phyloP scores from a whole-genome alignment of 345 rosid species.

The Populus deltoides region DNA sequence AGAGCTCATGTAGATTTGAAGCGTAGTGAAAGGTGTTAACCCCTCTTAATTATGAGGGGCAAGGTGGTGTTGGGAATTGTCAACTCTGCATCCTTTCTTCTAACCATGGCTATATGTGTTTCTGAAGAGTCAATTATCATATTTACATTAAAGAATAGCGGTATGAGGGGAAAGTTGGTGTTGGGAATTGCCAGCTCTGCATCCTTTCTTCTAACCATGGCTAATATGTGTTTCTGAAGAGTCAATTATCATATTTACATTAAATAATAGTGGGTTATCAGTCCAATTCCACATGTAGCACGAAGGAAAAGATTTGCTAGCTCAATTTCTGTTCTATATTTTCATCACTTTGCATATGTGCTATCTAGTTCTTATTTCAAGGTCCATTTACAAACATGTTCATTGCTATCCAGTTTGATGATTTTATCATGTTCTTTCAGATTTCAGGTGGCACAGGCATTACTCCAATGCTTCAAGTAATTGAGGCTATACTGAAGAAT shows the following conservation, averaged over 20 bases:
- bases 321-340: not conserved
- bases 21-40: not conserved
- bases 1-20: slow-evolving; percentile 17
- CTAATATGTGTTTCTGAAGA: not conserved
- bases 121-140: not conserved
- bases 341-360: not conserved
- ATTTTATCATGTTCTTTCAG: slow-evolving; percentile 33
- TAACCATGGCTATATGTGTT: not conserved
- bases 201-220: not conserved
- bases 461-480: slow-evolving; percentile 96
- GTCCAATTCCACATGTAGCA: not conserved
- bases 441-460: slow-evolving; percentile 96
- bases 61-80: no score
- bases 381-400: not conserved
- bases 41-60: no score
- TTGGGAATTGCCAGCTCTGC: no score
- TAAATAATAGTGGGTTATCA: not conserved
- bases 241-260: not conserved
- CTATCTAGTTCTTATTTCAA: not conserved
- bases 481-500: slow-evolving; percentile 83
- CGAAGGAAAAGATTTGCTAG: not conserved
- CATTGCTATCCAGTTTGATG: not conserved
- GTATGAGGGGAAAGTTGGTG: no score
- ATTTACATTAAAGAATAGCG: not conserved
- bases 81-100: not conserved